These are phyloP conservation scores for Cryptococcus neoformans DNA, from an alignment of 1,284 basidiomycete genomes.

Conservation along the genomic window DNA sequence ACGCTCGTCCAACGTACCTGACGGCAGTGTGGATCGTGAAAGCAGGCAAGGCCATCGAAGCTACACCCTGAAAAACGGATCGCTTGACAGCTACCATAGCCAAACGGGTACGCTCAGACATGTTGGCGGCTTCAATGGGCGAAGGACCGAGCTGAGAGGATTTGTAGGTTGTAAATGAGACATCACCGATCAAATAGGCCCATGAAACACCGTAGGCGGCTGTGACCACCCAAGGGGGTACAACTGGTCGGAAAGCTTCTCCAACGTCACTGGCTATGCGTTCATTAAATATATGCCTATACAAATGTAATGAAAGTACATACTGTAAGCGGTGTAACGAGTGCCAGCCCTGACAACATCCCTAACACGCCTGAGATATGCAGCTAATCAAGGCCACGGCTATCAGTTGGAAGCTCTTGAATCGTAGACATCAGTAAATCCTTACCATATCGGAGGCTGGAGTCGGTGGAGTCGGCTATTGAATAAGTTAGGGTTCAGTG, in stretches of 20 bases:
- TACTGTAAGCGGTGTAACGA: slow-evolving; percentile 76
- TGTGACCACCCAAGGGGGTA: slow-evolving; percentile 59
- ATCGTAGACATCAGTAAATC: neutral
- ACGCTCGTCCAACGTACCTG: slow-evolving; percentile 69
- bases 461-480: slow-evolving; percentile 48
- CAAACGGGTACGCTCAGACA: slow-evolving; percentile 71
- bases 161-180: slow-evolving; percentile 89
- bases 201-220: slow-evolving; percentile 80
- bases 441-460: slow-evolving; percentile 47
- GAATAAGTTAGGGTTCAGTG: neutral
- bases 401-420: neutral
- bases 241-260: slow-evolving; percentile 86
- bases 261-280: slow-evolving; percentile 80
- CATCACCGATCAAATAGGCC: slow-evolving; percentile 72
- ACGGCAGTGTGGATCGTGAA: slow-evolving; percentile 85
- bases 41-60: slow-evolving; percentile 64
- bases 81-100: slow-evolving; percentile 69
- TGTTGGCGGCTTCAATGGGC: slow-evolving; percentile 67
- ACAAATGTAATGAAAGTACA: slow-evolving; percentile 26
- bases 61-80: slow-evolving; percentile 81
- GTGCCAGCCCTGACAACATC: slow-evolving; percentile 71
- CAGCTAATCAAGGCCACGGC: slow-evolving; percentile 54
- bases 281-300: neutral
- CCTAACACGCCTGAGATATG: slow-evolving; percentile 73
- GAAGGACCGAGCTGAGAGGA: slow-evolving; percentile 69